phyloP scores from a whole-genome alignment of 129 eudicot species.

The Pulicaria dysenterica region DNA sequence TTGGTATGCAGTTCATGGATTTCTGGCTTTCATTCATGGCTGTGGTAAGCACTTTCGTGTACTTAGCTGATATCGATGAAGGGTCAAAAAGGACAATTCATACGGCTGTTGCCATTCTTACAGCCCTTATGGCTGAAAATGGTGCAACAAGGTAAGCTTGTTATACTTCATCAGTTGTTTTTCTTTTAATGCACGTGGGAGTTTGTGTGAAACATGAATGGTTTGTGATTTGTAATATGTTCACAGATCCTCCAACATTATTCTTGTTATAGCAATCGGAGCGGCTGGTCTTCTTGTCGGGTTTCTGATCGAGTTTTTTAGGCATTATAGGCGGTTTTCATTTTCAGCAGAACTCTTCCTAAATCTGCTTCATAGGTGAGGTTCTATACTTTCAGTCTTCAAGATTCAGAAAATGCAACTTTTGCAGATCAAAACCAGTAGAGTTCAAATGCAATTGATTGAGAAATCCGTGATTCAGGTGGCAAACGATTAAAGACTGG shows the following conservation, averaged over 20 bases:
- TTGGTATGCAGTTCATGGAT: conserved; percentile 80
- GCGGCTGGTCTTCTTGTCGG: conserved; percentile 73
- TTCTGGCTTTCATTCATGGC: conserved; percentile 99
- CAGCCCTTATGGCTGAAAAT: conserved; percentile 89
- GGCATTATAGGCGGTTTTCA: conserved; percentile 56
- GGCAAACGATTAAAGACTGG: conserved; percentile 66
- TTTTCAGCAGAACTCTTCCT: conserved; percentile 46
- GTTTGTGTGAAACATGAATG: background rate
- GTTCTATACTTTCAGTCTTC: background rate
- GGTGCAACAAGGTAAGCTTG: conserved; percentile 75
- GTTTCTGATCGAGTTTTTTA: conserved; percentile 60
- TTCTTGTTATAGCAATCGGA: conserved; percentile 80
- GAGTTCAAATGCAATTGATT: background rate
- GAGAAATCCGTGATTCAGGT: conserved; percentile 45
- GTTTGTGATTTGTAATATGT: background rate
- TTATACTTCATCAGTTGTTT: background rate
- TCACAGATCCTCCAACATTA: conserved; percentile 75
- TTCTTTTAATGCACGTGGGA: background rate
- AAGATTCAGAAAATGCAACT: conserved; percentile 1
- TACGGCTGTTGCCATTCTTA: conserved; percentile 78
- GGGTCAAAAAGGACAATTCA: conserved; percentile 84
- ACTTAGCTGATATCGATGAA: conserved; percentile 78
- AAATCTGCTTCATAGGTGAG: conserved; percentile 59
- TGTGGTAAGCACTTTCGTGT: conserved; percentile 92
- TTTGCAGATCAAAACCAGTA: conserved; percentile 10